Conservation (phyloP, 371 early-diverging fungal species). For the Cokeromyces recurvatus region DNA sequence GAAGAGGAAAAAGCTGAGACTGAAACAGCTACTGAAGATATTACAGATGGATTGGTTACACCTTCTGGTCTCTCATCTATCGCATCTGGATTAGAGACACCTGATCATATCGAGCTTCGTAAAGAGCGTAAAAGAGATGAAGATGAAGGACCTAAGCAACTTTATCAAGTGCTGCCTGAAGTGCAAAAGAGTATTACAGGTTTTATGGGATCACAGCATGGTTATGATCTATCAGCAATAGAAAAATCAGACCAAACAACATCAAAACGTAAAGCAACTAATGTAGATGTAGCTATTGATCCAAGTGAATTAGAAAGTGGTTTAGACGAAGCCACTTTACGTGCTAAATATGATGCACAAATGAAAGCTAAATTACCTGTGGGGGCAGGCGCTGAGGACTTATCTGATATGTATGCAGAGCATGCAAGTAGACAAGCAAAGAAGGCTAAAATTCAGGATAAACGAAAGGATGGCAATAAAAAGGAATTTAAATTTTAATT, state of each 20-base stretch:
- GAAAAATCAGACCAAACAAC: constrained; percentile 17
- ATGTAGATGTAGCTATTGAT: constrained; percentile 71
- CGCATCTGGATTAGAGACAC: constrained; percentile 86
- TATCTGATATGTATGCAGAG: constrained; percentile 87
- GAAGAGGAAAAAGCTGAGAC: constrained; percentile 45
- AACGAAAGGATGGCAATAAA: constrained; percentile 51
- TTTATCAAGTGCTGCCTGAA: constrained; percentile 90
- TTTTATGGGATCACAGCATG: constrained; percentile 93
- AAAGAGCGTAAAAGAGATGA: constrained; percentile 56
- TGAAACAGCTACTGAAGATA: constrained; percentile 26
- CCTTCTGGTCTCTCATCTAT: constrained; percentile 87
- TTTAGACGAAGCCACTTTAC: constrained; percentile 66
- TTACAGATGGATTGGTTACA: constrained; percentile 73
- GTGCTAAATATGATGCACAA: constrained; percentile 71
- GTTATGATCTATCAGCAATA: constrained; percentile 72
- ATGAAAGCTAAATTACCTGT: constrained; percentile 43
- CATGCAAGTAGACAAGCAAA: constrained; percentile 66
- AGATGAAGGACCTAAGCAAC: constrained; percentile 68
- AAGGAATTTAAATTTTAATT: constrained; percentile 75
- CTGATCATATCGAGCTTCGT: constrained; percentile 87
- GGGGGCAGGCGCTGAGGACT: constrained; percentile 55
- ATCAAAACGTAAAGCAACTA: constrained; percentile 53
- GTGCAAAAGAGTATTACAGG: constrained; percentile 70
- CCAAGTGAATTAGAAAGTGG: constrained; percentile 69
- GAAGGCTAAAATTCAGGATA: constrained; percentile 63